A percentile compares a stretch with the other conserved stretches of the same genome.
These are phyloP conservation scores for Curvularia verruculosa DNA, from an alignment of 2,329 filamentous ascomycete species.

Conservation along the genomic window DNA sequence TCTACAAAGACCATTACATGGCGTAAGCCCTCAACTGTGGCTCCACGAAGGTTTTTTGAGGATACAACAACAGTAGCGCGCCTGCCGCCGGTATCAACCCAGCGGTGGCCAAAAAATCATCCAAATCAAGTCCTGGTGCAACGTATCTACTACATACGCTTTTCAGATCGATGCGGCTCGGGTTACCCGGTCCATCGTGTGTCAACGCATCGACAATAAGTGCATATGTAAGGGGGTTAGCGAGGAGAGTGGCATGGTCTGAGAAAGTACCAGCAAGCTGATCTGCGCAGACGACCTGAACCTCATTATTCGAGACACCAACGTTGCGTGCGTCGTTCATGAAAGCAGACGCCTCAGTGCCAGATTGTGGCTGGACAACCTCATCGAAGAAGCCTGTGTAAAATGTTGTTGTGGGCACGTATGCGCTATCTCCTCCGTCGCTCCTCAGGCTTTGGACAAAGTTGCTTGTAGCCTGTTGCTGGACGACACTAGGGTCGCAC, in stretches of 20 bases:
- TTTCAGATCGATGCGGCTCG: constrained; percentile 49
- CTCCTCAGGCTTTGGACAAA: constrained; percentile 53
- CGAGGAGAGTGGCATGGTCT: constrained; percentile 59
- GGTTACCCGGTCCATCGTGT: constrained; percentile 54
- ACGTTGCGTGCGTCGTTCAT: constrained; percentile 52
- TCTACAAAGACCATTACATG: neutral
- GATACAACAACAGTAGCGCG: constrained; percentile 33
- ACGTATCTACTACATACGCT: constrained; percentile 50
- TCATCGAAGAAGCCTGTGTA: constrained; percentile 59
- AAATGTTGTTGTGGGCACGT: constrained; percentile 62
- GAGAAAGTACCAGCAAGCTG: constrained; percentile 55
- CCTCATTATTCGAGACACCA: constrained; percentile 59
- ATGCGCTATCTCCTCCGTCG: constrained; percentile 58
- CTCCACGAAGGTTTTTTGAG: constrained; percentile 47
- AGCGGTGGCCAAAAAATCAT: constrained; percentile 56
- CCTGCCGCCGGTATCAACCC: constrained; percentile 51
- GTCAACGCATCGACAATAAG: constrained; percentile 58
- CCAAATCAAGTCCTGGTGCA: constrained; percentile 51
- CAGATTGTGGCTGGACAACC: constrained; percentile 59
- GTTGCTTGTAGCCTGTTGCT: constrained; percentile 55
- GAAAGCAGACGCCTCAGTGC: constrained; percentile 55
- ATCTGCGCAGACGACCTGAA: constrained; percentile 53
- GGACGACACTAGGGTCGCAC: constrained; percentile 51
- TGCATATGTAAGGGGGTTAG: constrained; percentile 55
- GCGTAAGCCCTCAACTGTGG: constrained; percentile 53